These are phyloP conservation scores for Trichoderma aggressivum DNA, from an alignment of 2,329 filamentous ascomycete genomes.

Conservation along the genomic window DNA sequence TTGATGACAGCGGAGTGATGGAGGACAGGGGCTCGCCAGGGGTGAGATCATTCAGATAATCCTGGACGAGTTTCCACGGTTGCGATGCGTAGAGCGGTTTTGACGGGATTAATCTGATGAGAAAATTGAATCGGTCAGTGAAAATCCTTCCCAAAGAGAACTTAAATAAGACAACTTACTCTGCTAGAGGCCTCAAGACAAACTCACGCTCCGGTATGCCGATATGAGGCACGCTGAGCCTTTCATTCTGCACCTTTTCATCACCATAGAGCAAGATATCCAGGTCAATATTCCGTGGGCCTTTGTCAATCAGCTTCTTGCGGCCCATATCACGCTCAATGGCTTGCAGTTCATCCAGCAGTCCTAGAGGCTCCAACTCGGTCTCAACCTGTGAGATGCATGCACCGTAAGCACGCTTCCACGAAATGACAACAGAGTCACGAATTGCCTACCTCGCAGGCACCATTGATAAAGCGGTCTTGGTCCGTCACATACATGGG, in stretches of 20 bases:
- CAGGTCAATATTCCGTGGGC: conserved; percentile 89
- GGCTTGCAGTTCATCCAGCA: conserved; percentile 76
- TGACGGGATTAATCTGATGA: conserved; percentile 51
- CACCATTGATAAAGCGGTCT: conserved; percentile 84
- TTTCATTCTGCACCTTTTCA: conserved; percentile 60
- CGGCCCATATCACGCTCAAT: conserved; percentile 80
- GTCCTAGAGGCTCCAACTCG: conserved; percentile 64
- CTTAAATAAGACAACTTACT: conserved; percentile 47
- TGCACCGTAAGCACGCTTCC: neutral
- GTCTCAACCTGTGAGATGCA: conserved; percentile 67
- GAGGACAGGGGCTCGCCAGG: conserved; percentile 52
- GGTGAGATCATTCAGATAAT: conserved; percentile 59
- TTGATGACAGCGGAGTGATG: conserved; percentile 52
- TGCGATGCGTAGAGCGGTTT: conserved; percentile 50
- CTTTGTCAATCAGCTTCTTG: conserved; percentile 84
- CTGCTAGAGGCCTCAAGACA: conserved; percentile 80
- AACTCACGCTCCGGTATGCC: conserved; percentile 90
- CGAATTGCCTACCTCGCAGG: conserved; percentile 65
- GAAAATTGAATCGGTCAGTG: neutral
- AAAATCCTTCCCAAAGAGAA: neutral
- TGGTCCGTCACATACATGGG: conserved; percentile 97
- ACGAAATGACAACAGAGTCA: neutral
- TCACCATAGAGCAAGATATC: conserved; percentile 85
- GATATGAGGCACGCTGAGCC: conserved; percentile 80
- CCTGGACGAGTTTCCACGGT: conserved; percentile 59